Conservation (phyloP, 495 filamentous ascomycete species). For the Aspergillus funiculosus region DNA sequence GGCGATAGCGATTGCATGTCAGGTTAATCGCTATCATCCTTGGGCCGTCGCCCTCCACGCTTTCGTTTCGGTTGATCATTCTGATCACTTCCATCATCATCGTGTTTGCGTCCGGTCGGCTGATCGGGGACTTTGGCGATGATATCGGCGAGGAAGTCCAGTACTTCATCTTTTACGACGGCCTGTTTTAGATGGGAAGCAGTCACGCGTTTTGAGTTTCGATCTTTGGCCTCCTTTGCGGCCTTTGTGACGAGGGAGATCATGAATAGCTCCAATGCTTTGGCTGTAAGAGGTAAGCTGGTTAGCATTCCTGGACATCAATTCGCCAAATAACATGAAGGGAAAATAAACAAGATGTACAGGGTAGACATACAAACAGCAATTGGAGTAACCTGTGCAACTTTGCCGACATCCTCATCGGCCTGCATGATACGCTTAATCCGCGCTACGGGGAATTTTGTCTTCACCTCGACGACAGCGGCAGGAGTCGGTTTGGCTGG, state of each 20-base stretch:
- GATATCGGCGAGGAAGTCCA: constrained; percentile 91
- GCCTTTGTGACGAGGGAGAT: constrained; percentile 84
- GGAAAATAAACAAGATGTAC: neutral
- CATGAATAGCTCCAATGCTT: constrained; percentile 97
- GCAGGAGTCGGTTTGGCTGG: constrained; percentile 22
- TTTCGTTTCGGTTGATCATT: constrained; percentile 49
- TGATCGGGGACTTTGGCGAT: constrained; percentile 78
- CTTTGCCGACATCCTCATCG: constrained; percentile 98
- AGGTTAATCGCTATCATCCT: constrained; percentile 42
- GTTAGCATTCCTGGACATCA: too few relatives aligned
- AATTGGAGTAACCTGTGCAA: constrained; percentile 92
- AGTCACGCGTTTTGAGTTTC: constrained; percentile 81
- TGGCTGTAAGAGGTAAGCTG: constrained; percentile 41
- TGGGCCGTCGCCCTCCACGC: constrained; percentile 40
- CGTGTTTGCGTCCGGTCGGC: constrained; percentile 49
- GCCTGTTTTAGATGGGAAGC: constrained; percentile 87
- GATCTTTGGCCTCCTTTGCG: constrained; percentile 72
- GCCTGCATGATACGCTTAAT: constrained; percentile 99
- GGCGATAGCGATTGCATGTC: neutral
- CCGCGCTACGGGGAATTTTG: constrained; percentile 93
- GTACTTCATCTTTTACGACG: constrained; percentile 75
- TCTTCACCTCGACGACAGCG: constrained; percentile 67
- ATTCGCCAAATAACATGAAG: too few relatives aligned
- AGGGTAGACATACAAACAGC: constrained; percentile 64
- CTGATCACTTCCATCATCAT: constrained; percentile 46